Base-by-base conservation (phyloP, 495 filamentous ascomycete genomes). In the Lepidopterella palustris region DNA sequence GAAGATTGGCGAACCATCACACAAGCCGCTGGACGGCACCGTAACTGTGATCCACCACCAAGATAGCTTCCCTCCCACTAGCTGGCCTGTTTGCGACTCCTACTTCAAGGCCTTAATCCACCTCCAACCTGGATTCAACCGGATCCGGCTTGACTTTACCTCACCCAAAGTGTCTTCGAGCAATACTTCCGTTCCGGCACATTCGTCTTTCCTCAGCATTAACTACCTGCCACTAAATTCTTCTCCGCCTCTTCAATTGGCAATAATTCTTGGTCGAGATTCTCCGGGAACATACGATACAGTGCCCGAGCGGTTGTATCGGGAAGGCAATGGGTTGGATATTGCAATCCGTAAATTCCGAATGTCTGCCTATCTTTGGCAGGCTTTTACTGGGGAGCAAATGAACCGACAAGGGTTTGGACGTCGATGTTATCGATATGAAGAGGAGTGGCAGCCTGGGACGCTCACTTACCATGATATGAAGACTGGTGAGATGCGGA, bases 311-410 rank as follows among this genome's bases (percentile, higher is more conserved):
- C 78, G 87, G 31, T 72, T 80, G 42, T 82, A 88, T 68, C 81
- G 81, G 57, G 91, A 95, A 78, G 90, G 88, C 3, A 92, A 92
- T 68, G 81, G 80, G 1, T 66, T 96, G 28, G 87, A 92, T 2
- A 83, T 78, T 11, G 92, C 92, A 0, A 80, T 93, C 62, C 80
- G 82, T 57, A 96, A 96, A 71, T 95, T 89, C 67, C 82, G 90
- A 55, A 95, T 90, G 84, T 85, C 90, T 23, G 91, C 90, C 18
- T 95, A 96, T 70, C 79, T 97, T 2, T 97, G 92, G 92, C 92
- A 96, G 70, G 89, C 90, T 6, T 96, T 93, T 68, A 97, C 92
- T 0, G 89, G 87, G 11, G 90, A 96, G 68, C 90, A 97, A 69
- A 96, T 96, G 91, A 86, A 82, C 71, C 87, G 90, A 58, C 87